These are phyloP conservation scores for Asterionellopsis glacialis DNA, from an alignment of 108 stramenopile species.

Conservation along the genomic window DNA sequence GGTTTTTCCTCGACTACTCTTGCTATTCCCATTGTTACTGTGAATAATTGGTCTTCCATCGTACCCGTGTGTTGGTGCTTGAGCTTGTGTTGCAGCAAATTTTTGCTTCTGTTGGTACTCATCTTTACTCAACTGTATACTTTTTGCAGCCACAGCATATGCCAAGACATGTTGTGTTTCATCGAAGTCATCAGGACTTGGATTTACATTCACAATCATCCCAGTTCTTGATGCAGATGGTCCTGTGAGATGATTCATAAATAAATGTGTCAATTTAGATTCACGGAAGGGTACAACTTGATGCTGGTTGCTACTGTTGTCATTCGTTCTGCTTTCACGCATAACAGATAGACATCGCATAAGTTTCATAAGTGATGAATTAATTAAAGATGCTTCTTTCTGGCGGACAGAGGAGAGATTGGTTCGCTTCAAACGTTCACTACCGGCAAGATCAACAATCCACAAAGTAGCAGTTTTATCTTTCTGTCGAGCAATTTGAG, in stretches of 20 bases:
- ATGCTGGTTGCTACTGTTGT: slow-evolving; percentile 13
- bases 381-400: slow-evolving; percentile 93
- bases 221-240: slow-evolving; percentile 59
- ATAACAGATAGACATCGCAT: slow-evolving; percentile 92
- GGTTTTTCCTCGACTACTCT: neutral
- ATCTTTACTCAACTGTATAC: slow-evolving; percentile 52
- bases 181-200: slow-evolving; percentile 80
- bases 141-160: slow-evolving; percentile 76
- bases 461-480: slow-evolving; percentile 58
- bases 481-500: slow-evolving; percentile 13
- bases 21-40: neutral
- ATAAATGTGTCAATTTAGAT: slow-evolving; percentile 94
- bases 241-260: slow-evolving; percentile 89
- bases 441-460: slow-evolving; percentile 98
- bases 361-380: slow-evolving; percentile 94
- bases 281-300: slow-evolving; percentile 92
- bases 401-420: slow-evolving; percentile 59
- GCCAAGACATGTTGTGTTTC: slow-evolving; percentile 91
- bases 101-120: slow-evolving; percentile 51
- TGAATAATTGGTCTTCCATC: neutral
- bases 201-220: slow-evolving; percentile 94
- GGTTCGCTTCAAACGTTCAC: slow-evolving; percentile 89
- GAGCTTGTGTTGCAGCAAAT: slow-evolving; percentile 25
- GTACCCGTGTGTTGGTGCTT: slow-evolving; percentile 3
- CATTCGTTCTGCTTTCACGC: slow-evolving; percentile 43